These are phyloP conservation scores for Leersia perrieri DNA, from an alignment of 176 grass and related monocot species.

Conservation along the genomic window DNA sequence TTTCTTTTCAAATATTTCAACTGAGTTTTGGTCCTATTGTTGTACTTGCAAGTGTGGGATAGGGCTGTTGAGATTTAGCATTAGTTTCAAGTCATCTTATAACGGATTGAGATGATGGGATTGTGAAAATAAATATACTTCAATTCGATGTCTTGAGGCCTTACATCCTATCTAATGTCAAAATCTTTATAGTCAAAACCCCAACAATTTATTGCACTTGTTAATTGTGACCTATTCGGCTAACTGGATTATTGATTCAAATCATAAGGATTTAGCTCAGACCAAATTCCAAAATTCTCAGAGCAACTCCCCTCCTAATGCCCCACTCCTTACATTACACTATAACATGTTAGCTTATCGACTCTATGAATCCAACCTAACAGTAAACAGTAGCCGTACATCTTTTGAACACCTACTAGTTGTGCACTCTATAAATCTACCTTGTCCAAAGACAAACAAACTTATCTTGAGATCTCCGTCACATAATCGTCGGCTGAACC, in stretches of 20 bases:
- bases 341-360: neutral
- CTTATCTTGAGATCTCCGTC: neutral
- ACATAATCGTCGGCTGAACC: neutral
- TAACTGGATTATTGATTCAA: neutral
- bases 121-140: no score
- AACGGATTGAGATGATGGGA: no score
- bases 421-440: neutral
- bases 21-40: neutral
- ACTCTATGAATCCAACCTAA: neutral
- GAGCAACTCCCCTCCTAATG: neutral
- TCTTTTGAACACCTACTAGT: neutral
- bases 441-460: neutral
- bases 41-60: neutral
- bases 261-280: neutral
- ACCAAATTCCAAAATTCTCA: neutral
- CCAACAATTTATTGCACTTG: neutral
- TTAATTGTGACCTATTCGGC: neutral
- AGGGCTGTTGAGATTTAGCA: neutral
- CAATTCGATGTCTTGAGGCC: neutral
- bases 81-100: neutral
- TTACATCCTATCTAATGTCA: neutral
- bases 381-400: neutral
- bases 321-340: neutral
- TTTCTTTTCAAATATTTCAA: neutral
- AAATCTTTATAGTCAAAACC: neutral